Base-by-base conservation (phyloP, 306 rosid species). In the Inga leiocalycina region DNA sequence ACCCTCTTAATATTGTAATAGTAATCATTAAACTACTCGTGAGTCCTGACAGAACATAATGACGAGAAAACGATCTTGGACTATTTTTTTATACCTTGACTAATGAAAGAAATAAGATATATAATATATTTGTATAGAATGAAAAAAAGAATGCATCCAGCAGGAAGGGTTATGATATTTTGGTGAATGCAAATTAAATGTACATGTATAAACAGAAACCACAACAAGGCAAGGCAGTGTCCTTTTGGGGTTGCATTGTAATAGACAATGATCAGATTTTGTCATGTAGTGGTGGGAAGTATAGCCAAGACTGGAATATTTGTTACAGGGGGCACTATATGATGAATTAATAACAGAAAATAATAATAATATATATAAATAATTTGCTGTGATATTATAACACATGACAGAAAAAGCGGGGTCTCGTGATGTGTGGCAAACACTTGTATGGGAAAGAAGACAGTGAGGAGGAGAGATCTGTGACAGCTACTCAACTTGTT, bases 301-400 rank as follows among this genome's bases (percentile, higher is more conserved):
- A 73, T 73, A 73, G 62, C 77, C 16, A 73, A 48, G 24, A 46
- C 8, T 27, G 51, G 77, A 73, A 73, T 73, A 73, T 73, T 48
- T 48, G 20, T 15, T 15, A 48, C 34, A 57, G 64, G 10, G 5
- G n/a, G 59, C 46, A 72, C 59, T 24, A 46, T 1, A 27, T 19
- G 8, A 57, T 57, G 64, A 57, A n/a, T 19, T 57, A 16, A 52
- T 17, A 56, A 49, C 54, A 49, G 16, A 11, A 39, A 5, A 39
- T 13, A 16, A 59, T 59, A n/a, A 22, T 0, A 48, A 11, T 12
- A 12, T 9, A 57, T 7, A 54, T 19, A 19, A 17, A 39, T 9
- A 72, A 59, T 13, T 41, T 72, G 34, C 8, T 45, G 48, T 72
- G 76, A 72, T 72, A 72, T 72, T 72, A 72, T 72, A 72, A 45